Base-by-base conservation (phyloP, 108 stramenopile species). In the Skeletonema tropicum region DNA sequence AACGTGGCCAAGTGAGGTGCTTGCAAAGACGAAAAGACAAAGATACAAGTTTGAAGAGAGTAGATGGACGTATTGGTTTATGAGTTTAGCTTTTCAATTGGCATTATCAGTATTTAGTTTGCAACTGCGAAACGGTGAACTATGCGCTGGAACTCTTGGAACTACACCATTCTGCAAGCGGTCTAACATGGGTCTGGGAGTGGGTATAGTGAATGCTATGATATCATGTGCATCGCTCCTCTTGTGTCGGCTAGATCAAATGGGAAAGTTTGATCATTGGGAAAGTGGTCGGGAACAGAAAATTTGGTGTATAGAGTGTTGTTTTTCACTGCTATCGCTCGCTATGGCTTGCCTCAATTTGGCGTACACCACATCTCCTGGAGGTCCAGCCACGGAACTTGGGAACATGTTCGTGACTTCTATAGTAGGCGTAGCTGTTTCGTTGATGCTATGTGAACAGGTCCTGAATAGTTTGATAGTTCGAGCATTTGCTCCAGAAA, bases 21-120 rank as follows among this genome's bases (percentile, higher is more conserved):
- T 26, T 23, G 21, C 17, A 21, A 45, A 45, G 26, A 46, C 29
- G 46, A 17, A 57, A 11, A 17, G 36, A 35, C 55, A 26, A 11
- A 58, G 52, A 21, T 62, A 76, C 52, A 48, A n/a, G 2, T 46
- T 57, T 38, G 65, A 66, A 32, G 70, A 72, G 19, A 36, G 55
- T 52, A 62, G 77, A 35, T n/a, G 64, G 58, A 71, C 58, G 35
- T 39, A 63, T 57, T 79, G 79, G 79, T 73, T 73, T 21, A 61
- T 79, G 68, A 32, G 41, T 13, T 31, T 79, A 48, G 60, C 66
- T 9, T 68, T 68, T 48, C 68, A 67, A 60, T 66, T 66, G 29
- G 66, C 61, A 29, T 68, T 79, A 60, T 67, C 71, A 9, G 79
- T 60, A 52, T 73, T 68, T 45, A 68, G 64, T 49, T 63, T 73